phyloP scores from a whole-genome alignment of 139 green algal species.

The Marvania coccoides region DNA sequence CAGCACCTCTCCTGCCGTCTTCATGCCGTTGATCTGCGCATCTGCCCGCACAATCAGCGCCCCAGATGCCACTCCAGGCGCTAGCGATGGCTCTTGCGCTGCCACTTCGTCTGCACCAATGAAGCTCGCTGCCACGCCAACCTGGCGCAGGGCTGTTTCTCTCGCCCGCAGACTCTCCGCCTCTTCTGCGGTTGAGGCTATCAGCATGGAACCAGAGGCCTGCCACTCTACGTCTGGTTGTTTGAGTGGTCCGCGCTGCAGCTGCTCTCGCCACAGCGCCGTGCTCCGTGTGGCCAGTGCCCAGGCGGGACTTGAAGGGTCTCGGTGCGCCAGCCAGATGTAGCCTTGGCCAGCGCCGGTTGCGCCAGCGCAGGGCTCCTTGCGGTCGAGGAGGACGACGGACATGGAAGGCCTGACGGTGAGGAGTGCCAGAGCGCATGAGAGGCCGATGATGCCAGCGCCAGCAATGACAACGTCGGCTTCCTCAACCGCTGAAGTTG shows the following conservation, averaged over 20 bases:
- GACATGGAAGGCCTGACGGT: neutral
- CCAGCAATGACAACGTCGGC: conserved; percentile 26
- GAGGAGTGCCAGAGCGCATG: conserved; percentile 7
- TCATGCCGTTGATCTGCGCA: conserved; percentile 49
- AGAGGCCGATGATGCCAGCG: conserved; percentile 24
- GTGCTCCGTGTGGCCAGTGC: conserved; percentile 38
- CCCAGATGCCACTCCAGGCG: neutral
- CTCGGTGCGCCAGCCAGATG: conserved; percentile 59
- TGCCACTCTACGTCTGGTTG: conserved; percentile 8
- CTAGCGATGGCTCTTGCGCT: conserved; percentile 3
- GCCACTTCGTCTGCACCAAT: neutral
- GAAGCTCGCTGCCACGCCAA: conserved; percentile 10
- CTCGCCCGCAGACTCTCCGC: conserved; percentile 22
- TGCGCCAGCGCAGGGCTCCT: conserved; percentile 1
- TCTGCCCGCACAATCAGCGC: conserved; percentile 7
- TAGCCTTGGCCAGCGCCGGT: conserved; percentile 61
- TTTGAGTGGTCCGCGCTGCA: neutral
- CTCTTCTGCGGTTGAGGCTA: conserved; percentile 38
- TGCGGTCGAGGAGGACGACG: conserved; percentile 11
- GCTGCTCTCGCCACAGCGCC: conserved; percentile 33
- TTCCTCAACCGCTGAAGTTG: too few relatives aligned
- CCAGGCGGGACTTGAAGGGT: conserved; percentile 32
- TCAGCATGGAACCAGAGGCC: conserved; percentile 47
- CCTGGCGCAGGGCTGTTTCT: conserved; percentile 14
- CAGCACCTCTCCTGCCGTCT: conserved; percentile 38